These are phyloP conservation scores for Stephanodiscus minutulus DNA, from an alignment of 108 stramenopile genomes.

Conservation along the genomic window DNA sequence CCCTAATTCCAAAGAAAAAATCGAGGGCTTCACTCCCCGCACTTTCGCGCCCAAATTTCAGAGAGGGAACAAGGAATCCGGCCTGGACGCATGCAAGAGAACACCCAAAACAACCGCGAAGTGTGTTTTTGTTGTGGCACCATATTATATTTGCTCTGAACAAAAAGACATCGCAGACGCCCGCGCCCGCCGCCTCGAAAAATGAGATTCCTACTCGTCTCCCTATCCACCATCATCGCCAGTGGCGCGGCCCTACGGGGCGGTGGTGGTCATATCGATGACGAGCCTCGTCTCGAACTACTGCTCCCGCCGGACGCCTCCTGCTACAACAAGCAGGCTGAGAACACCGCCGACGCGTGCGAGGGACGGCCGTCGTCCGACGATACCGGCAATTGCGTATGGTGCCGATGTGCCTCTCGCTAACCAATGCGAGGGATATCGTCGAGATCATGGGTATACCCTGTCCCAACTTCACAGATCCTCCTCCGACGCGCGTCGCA, in stretches of 20 bases:
- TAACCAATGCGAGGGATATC: background rate
- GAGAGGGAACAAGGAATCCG: too few species aligned
- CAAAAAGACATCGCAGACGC: too few species aligned
- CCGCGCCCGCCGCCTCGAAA: too few species aligned
- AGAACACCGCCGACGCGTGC: background rate
- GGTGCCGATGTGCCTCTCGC: slow-evolving; percentile 1
- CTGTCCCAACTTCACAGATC: background rate
- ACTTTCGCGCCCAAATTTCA: too few species aligned
- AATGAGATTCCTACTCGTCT: background rate
- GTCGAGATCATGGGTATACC: background rate
- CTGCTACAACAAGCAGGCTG: background rate
- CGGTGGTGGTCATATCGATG: background rate
- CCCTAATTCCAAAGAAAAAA: too few species aligned
- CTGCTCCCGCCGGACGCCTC: background rate
- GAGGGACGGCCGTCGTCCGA: background rate
- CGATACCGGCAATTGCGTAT: background rate
- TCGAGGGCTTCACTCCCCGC: too few species aligned
- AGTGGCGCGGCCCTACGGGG: background rate
- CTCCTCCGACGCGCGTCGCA: background rate
- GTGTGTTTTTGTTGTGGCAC: too few species aligned
- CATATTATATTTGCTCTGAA: background rate
- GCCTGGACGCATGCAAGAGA: too few species aligned
- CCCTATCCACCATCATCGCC: background rate
- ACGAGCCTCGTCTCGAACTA: background rate
- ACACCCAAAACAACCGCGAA: too few species aligned